Base-by-base conservation (phyloP, 495 filamentous ascomycete genomes). In the Tuber umbilicatum region DNA sequence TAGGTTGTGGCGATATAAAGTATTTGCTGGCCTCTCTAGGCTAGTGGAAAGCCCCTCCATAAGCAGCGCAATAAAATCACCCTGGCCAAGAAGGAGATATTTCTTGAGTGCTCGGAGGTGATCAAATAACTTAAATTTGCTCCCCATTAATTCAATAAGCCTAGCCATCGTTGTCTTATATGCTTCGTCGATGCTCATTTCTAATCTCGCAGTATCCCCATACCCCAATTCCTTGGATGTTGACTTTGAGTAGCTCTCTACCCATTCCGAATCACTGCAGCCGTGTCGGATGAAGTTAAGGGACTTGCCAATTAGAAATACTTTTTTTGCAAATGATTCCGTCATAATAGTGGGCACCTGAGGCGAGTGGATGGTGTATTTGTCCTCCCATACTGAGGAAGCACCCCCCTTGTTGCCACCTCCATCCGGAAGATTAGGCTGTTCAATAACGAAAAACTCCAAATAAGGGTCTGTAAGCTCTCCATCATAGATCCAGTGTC, bases 141-240 rank as follows among this genome's bases (percentile, higher is more conserved):
- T 89, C 76, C 89, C 90, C 94, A 99, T 97, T 35, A 99, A 88
- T 80, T 92, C 86, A 76, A 97, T 97, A n/a, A 99, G 87, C 12
- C 94, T 90, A 55, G 92, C 92, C 95, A 97, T 98, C 0, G 95
- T 98, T 9, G 93, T 94, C 82, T 95, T 96, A 85, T 99, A 97
- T 9, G 96, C 96, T 79, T 97, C 92, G 77, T 97, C 94, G 80
- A 99, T 98, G 78, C 92, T 97, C 2, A 89, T 89, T 80, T 97
- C 93, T 6, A 99, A 86, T 5, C 90, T 93, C 1, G 94, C 92
- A 5, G 94, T 98, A 83, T 98, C 94, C 68, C 95, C 95, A 83
- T 99, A 97, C 72, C 88, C 88, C 39, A 99, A 87, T 84, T 97
- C 94, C 83, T 93, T 97, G 9, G 94, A 97, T 2, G 93, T 91